phyloP scores from a whole-genome alignment of 148 eudicot species.

The Drosera capensis region DNA sequence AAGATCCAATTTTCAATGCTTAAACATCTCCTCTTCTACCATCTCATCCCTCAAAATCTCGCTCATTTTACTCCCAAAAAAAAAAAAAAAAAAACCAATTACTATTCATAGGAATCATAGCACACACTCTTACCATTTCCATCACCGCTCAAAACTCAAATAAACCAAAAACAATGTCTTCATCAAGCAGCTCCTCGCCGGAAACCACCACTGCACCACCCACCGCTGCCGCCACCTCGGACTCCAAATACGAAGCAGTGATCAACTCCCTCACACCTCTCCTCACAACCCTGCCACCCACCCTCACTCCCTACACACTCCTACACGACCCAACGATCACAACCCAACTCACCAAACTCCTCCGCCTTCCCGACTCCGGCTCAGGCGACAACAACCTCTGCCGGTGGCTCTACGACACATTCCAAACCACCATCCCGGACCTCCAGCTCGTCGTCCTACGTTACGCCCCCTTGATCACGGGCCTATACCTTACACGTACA shows the following conservation, averaged over 20 bases:
- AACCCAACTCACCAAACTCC: constrained; percentile 38
- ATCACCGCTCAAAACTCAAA: background rate
- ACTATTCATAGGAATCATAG: too few relatives aligned
- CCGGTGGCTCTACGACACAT: constrained; percentile 88
- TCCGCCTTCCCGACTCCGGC: constrained; percentile 64
- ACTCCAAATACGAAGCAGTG: constrained; percentile 31
- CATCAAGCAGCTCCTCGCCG: too few relatives aligned
- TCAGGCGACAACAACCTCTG: constrained; percentile 70
- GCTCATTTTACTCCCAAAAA: too few relatives aligned
- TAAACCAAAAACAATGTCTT: constrained; percentile 2
- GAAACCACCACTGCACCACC: constrained; percentile 7
- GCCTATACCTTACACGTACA: constrained; percentile 61
- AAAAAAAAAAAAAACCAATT: too few relatives aligned
- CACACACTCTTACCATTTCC: too few relatives aligned
- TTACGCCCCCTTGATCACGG: constrained; percentile 55
- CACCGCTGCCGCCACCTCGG: constrained; percentile 18
- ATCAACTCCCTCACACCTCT: constrained; percentile 36
- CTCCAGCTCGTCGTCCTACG: constrained; percentile 72
- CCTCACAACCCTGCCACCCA: constrained; percentile 25
- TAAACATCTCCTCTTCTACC: too few relatives aligned
- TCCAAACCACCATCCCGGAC: constrained; percentile 47
- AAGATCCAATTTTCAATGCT: too few relatives aligned
- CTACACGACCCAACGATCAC: constrained; percentile 40
- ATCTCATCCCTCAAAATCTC: too few relatives aligned
- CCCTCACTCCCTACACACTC: constrained; percentile 32